Percentiles rank a stretch among this genome's conserved stretches.
These are phyloP conservation scores for Bertia moriformis DNA, from an alignment of 2,329 filamentous ascomycete species.

Conservation along the genomic window DNA sequence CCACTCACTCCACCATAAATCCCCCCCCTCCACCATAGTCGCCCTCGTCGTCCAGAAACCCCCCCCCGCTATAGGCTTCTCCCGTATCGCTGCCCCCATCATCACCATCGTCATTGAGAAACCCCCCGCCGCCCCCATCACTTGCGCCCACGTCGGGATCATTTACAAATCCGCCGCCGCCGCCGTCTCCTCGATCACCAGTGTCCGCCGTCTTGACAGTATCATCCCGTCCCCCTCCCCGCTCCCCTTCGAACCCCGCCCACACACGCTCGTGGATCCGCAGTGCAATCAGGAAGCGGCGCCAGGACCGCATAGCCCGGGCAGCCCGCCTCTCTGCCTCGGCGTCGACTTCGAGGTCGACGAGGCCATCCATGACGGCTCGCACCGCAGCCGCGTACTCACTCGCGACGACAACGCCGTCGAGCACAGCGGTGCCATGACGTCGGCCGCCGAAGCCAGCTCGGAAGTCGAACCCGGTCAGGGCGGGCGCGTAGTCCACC, in stretches of 20 bases:
- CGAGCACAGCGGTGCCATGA: conserved; percentile 69
- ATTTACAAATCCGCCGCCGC: no score
- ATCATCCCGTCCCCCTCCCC: conserved; percentile 11
- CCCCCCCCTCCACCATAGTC: neutral
- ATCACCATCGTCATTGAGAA: neutral
- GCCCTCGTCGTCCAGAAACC: no score
- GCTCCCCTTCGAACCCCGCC: conserved; percentile 33
- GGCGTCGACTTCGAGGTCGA: conserved; percentile 47
- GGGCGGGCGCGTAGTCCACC: conserved; percentile 76
- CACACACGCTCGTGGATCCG: conserved; percentile 64
- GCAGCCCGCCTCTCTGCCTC: conserved; percentile 49
- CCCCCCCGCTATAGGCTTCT: no score
- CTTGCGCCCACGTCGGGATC: no score
- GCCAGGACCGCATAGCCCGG: conserved; percentile 54
- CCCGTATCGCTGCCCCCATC: neutral
- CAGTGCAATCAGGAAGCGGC: conserved; percentile 63
- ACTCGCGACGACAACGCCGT: conserved; percentile 61
- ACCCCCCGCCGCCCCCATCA: neutral
- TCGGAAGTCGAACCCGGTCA: conserved; percentile 80
- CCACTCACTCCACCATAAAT: neutral
- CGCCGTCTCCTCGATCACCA: no score
- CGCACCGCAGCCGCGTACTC: conserved; percentile 61
- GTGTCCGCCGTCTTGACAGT: neutral
- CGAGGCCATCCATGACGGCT: conserved; percentile 53
- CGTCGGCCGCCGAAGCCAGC: no score